Conservation (phyloP, 2,329 filamentous ascomycete species). For the Neurospora crassa region DNA sequence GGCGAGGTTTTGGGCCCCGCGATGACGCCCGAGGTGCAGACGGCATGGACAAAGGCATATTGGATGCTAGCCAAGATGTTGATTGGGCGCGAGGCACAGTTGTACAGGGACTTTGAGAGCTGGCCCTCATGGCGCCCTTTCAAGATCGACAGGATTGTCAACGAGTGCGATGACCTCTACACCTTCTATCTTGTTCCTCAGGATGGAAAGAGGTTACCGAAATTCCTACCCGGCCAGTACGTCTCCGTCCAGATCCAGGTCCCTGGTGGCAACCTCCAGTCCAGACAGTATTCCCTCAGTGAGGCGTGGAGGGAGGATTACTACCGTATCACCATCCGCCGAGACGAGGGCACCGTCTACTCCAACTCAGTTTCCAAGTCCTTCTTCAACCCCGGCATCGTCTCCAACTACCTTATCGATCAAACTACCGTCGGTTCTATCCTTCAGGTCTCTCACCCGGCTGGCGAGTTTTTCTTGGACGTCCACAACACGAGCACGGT, state of each 20-base stretch:
- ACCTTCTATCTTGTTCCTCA: constrained; percentile 61
- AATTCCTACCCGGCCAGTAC: constrained; percentile 63
- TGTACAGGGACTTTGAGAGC: constrained; percentile 50
- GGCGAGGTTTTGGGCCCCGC: constrained; percentile 54
- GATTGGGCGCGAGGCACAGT: constrained; percentile 52
- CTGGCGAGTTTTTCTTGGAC: constrained; percentile 51
- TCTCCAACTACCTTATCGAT: constrained; percentile 62
- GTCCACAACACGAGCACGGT: constrained; percentile 27
- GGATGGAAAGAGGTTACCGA: constrained; percentile 50
- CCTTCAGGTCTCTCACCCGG: constrained; percentile 57
- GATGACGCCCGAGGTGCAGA: constrained; percentile 53
- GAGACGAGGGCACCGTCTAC: constrained; percentile 44
- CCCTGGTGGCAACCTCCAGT: constrained; percentile 49
- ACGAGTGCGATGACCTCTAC: constrained; percentile 58
- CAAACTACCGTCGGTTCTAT: constrained; percentile 50
- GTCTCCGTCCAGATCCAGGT: constrained; percentile 53
- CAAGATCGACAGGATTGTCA: constrained; percentile 52
- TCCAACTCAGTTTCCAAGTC: constrained; percentile 32
- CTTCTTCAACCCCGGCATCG: constrained; percentile 47
- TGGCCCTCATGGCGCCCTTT: constrained; percentile 64
- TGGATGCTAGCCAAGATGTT: constrained; percentile 65
- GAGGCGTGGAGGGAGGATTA: constrained; percentile 51
- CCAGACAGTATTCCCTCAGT: constrained; percentile 64
- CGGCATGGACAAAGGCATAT: constrained; percentile 64
- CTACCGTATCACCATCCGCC: constrained; percentile 65